Evolutionary conservation across 106 monocot species (phyloP).

Genomic region (Dendrobium officinale): DNA sequence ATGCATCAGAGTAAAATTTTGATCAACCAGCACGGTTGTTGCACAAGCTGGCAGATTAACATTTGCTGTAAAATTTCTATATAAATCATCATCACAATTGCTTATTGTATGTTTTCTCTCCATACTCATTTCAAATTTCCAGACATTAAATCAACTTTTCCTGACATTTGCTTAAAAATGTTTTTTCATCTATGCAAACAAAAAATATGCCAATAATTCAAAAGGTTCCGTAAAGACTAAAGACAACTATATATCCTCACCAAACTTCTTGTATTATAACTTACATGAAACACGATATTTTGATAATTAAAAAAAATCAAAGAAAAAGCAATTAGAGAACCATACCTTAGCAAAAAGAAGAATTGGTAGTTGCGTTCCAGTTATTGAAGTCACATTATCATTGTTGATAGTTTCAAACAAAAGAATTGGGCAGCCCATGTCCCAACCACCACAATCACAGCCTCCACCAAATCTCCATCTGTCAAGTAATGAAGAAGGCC

Average conservation of each 20-base stretch:
- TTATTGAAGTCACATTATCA: slow-evolving; percentile 17
- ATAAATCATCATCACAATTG: too few species aligned
- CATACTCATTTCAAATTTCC: too few species aligned
- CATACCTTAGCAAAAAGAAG: slow-evolving; percentile 71
- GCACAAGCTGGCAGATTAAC: too few species aligned
- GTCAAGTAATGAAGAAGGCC: slow-evolving; percentile 77
- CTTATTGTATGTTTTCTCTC: too few species aligned
- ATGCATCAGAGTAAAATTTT: too few species aligned
- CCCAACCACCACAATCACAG: slow-evolving; percentile 99
- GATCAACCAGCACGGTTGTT: too few species aligned
- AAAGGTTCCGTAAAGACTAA: not conserved
- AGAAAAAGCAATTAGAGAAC: not conserved
- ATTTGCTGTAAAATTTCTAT: too few species aligned
- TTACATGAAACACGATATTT: not conserved
- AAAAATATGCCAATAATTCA: not conserved
- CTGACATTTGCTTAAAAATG: not conserved
- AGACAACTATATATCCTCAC: not conserved
- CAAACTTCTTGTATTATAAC: not conserved
- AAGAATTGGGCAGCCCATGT: slow-evolving; percentile 81
- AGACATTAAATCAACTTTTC: not conserved
- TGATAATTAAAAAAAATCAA: not conserved
- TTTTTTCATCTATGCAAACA: not conserved
- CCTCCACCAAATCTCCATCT: slow-evolving; percentile 81
- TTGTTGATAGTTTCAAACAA: slow-evolving; percentile 38
- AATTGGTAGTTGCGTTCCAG: slow-evolving; percentile 25